Evolutionary conservation across 2,329 filamentous ascomycete species (phyloP), one percentile per base, ranked within the genome.

Genomic region (Ilyonectria sp.): DNA sequence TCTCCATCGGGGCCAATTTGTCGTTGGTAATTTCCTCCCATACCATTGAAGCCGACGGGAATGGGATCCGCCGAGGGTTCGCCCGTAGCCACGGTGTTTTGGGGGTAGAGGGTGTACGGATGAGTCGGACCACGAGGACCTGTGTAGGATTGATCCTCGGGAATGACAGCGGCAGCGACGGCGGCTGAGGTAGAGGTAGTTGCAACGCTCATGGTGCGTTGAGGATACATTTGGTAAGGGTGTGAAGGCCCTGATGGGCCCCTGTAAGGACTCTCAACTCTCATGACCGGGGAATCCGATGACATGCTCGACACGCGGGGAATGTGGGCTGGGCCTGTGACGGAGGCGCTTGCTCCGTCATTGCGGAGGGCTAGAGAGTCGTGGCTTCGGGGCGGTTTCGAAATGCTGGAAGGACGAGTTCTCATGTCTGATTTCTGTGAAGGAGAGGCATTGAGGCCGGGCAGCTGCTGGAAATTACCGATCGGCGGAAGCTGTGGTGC

Each of bases 91-190:
- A 89, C 86, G 0, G 93, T 93, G 72, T 90, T 94, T 78, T 98
- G 95, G 6, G 93, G 87, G 75, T 97, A 98, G 86, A 97, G 89
- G 46, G 87, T 89, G 78, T 98, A 98, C 0, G 94, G 94, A 77
- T 97, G 94, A 66, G 93, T 89, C 9, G 94, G 94, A 3, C 90
- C 90, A 56, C 85, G 88, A 13, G 88, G 84, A 19, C 90, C 88
- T 11, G 85, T 84, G 72, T 91, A 89, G 3, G 90, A 87, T 29
- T 70, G 70, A 73, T 77, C 77, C 44, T 74, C 69, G 6, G 73
- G 69, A 17, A 80, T 76, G 2, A 74, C 69, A 50, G 88, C 84
- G n/a, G 93, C 87, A 50, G 88, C 83, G 13, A 93, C 70, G 49
- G 88, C 84, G n/a, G 93, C 87, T 54, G 88, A 82, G 15, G 93